phyloP scores from a whole-genome alignment of 139 green algal genomes.

The Volvox reticuliferus region DNA sequence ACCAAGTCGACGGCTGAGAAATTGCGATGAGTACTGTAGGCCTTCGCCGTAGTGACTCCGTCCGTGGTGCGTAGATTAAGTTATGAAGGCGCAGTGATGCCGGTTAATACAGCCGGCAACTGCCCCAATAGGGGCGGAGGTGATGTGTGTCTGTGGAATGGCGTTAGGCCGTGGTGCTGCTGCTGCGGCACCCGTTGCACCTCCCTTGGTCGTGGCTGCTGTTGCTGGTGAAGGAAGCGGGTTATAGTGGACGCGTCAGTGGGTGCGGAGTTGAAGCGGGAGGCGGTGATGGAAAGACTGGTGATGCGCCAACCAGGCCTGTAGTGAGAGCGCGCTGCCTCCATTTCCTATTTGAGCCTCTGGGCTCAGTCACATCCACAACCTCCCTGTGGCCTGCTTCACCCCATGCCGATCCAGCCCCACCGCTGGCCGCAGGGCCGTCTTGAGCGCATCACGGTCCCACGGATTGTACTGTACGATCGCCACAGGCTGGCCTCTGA shows the following conservation, averaged over 20 bases:
- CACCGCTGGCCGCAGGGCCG: conserved; percentile 32
- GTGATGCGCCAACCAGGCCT: conserved; percentile 62
- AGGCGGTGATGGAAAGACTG: conserved; percentile 59
- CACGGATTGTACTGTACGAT: conserved; percentile 84
- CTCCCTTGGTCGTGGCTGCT: neutral
- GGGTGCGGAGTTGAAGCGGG: conserved; percentile 66
- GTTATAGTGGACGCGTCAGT: conserved; percentile 71
- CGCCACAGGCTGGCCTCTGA: conserved; percentile 70
- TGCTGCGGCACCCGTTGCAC: neutral
- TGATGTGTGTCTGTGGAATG: too few species aligned
- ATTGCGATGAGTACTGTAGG: too few species aligned
- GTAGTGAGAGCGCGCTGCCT: neutral
- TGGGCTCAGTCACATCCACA: too few species aligned
- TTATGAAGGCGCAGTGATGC: too few species aligned
- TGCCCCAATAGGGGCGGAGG: too few species aligned
- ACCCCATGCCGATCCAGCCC: neutral
- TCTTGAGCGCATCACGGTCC: conserved; percentile 38
- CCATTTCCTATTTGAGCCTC: too few species aligned
- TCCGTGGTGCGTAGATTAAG: too few species aligned
- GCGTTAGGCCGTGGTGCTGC: neutral
- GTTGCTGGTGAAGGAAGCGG: conserved; percentile 41
- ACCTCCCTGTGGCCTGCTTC: neutral
- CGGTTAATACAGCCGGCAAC: too few species aligned
- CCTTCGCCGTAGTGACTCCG: too few species aligned
- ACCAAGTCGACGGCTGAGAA: too few species aligned